Base-by-base conservation (phyloP, 306 rosid species). In the Sindora glabra region DNA sequence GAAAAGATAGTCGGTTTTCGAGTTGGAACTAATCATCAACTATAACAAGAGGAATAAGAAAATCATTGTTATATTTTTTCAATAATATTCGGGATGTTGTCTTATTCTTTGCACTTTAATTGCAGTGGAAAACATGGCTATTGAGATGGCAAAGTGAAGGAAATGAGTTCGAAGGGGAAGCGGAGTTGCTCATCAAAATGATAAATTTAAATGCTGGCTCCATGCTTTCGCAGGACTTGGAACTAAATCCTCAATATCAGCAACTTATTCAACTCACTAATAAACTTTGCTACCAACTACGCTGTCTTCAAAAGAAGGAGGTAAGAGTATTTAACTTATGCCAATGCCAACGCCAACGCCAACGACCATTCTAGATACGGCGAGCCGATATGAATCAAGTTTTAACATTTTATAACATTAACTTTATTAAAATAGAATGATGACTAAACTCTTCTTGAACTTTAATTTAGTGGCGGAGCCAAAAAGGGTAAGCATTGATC, bases 51-150 rank as follows among this genome's bases (percentile, higher is more conserved):
- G n/a, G n/a, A n/a, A n/a, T n/a, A n/a, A n/a, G n/a, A n/a, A n/a
- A n/a, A n/a, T n/a, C n/a, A n/a, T n/a, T n/a, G n/a, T n/a, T n/a
- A n/a, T n/a, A n/a, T n/a, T n/a, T n/a, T n/a, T n/a, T n/a, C n/a
- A n/a, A n/a, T n/a, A n/a, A n/a, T n/a, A n/a, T n/a, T n/a, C n/a
- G n/a, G n/a, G n/a, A 14, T 13, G 14, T n/a, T 13, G 1, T 16
- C 1, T 16, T 14, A 8, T 42, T n/a, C 5, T 11, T 26, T 8
- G 23, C 4, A 4, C 41, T 33, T 34, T 19, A 19, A 15, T 27
- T 34, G 10, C 25, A 85, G 92, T 85, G 92, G 92, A 65, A 44
- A 16, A 71, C 73, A 16, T 85, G 88, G 88, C 32, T 85, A 26
- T 12, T 70, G 17, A 75, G 69, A 49, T 85, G 92, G 88, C 67